Conservation (phyloP, 805 yeast species). For the Candida endomychidarum region DNA sequence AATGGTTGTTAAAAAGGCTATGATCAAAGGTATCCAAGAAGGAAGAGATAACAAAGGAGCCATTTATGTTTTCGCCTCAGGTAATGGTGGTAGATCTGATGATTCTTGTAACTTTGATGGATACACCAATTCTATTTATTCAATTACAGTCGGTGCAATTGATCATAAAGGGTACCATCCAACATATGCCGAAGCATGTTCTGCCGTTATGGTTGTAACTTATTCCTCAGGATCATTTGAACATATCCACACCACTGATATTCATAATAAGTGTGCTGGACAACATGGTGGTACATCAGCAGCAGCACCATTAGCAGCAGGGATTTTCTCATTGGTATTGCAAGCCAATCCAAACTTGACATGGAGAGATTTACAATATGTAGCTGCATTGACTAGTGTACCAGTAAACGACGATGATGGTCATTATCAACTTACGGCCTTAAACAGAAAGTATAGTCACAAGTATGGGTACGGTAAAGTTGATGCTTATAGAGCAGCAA, state of each 20-base stretch:
- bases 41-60: constrained; percentile 85
- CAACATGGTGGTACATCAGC: constrained; percentile 97
- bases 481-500: constrained; percentile 76
- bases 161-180: constrained; percentile 89
- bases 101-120: constrained; percentile 98
- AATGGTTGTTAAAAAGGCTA: constrained; percentile 70
- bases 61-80: constrained; percentile 91
- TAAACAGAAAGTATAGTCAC: constrained; percentile 73
- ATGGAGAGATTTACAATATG: constrained; percentile 94
- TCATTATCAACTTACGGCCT: constrained; percentile 69
- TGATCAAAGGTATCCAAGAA: constrained; percentile 77
- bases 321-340: constrained; percentile 81
- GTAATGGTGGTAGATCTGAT: constrained; percentile 81
- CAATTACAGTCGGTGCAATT: constrained; percentile 92
- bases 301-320: constrained; percentile 98
- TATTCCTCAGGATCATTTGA: constrained; percentile 91
- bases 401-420: constrained; percentile 69
- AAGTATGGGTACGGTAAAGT: constrained; percentile 89
- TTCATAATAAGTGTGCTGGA: constrained; percentile 64
- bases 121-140: constrained; percentile 91
- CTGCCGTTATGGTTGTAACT: constrained; percentile 92
- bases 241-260: constrained; percentile 85
- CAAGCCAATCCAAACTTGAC: constrained; percentile 84
- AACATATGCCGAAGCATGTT: constrained; percentile 84
- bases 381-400: constrained; percentile 68